Base-by-base conservation (phyloP, 768 basidiomycete species). In the Exidia glandulosa region DNA sequence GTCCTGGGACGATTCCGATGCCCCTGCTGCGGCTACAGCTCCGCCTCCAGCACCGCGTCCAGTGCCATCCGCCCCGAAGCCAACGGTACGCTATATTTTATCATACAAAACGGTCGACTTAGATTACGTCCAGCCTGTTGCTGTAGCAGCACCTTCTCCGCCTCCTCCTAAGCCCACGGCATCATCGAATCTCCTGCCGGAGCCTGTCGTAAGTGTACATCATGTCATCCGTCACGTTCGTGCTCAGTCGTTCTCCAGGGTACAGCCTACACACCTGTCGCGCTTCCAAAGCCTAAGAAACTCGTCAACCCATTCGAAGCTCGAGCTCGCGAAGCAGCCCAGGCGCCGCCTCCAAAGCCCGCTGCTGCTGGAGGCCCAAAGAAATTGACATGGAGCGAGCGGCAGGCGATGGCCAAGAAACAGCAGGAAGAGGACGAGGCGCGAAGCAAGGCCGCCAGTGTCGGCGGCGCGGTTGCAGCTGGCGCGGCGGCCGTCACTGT, bases 371-470 rank as follows among this genome's bases (percentile, higher is more conserved):
- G 74, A 25, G 81, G 78, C 0, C 60, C 76, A 1, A 90, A 90
- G 76, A 94, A 92, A 71, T 71, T 95, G 62, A 95, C 94, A 0
- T 98, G 95, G 95, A 88, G 82, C 60, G 89, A 98, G 70, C 79
- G 94, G 25, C 94, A 97, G 68, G 93, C 90, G 0, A 74, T 86
- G n/a, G 87, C 92, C 1, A 94, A 94, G 77, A 86, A 87, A 68
- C 88, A 91, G 65, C 76, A 79, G 16, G 89, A 86, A 64, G 91
- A 89, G 64, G 94, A 92, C 60, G 85, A 85, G 61, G 75, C 77
- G 9, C 75, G 74, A 52, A 90, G 88, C 66, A 83, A 76, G 48
- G 74, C 76, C 48, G 83, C 85, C 1, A 77, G 67, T 54, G 60
- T 64, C 0, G 66, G 61, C 57, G 64, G 59, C 58, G 27, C 77